Base-by-base conservation (phyloP, 129 eudicot genomes). In the Rutidosis leptorrhynchoides region DNA sequence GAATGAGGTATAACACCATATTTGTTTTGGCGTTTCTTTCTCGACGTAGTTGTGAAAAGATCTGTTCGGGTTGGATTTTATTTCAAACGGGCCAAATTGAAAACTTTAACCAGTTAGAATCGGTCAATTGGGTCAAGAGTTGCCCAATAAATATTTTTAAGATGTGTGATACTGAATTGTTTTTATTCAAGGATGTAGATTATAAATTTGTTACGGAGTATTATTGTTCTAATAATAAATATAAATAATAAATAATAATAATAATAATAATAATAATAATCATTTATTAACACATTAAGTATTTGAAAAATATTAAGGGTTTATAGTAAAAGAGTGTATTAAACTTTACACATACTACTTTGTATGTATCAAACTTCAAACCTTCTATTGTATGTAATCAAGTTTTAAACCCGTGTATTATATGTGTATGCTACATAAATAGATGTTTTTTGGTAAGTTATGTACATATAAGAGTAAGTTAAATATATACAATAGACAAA, bases 1-100 rank as follows among this genome's bases (percentile, higher is more conserved):
- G 28, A 69, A 40, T 25, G 76, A 77, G 85, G 83, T 85, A 74
- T 32, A 16, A 9, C 0, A 3, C 21, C n/a, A 60, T 15, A 6
- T n/a, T 9, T 59, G 46, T 59, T 16, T 59, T 27, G 16, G 24
- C 23, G 2, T 59, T 30, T 17, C 22, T 2, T 5, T 28, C 32
- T 16, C n/a, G 26, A 33, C 16, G 43, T 54, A 5, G 59, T 16
- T 54, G 11, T 23, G 23, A 22, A 54, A 21, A n/a, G 29, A 29
- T 23, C 58, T 20, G 14, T 48, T 48, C 17, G 22, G 55, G 55
- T 54, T 54, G 59, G 59, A 23, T 22, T 54, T 19, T 19, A 35
- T 22, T 20, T 3, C 28, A 12, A 62, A 62, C 9, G n/a, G 25
- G 29, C 9, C 43, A 37, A 35, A 3, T 9, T 8, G 3, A 37